phyloP scores from a whole-genome alignment of 441 rosid genomes.

The Jatropha podagrica region DNA sequence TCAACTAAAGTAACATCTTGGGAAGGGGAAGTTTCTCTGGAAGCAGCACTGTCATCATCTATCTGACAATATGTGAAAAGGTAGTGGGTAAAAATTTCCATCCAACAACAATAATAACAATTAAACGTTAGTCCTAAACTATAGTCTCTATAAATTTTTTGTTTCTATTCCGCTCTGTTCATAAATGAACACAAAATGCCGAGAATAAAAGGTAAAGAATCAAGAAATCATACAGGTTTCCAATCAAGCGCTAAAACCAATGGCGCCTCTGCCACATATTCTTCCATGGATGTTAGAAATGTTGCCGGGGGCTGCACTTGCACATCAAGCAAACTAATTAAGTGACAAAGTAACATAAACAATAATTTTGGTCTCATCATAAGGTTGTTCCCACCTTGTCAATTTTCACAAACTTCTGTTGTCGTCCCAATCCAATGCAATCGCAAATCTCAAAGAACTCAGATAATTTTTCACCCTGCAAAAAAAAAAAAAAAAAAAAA shows the following conservation, averaged over 20 bases:
- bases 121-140: no score
- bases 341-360: neutral
- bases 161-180: no score
- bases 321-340: conserved; percentile 9
- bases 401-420: conserved; percentile 37
- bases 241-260: conserved; percentile 14
- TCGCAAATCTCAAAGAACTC: conserved; percentile 50
- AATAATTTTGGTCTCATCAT: neutral
- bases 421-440: conserved; percentile 34
- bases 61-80: conserved; percentile 12
- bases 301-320: conserved; percentile 46
- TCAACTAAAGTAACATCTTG: neutral
- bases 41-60: conserved; percentile 12
- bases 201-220: neutral
- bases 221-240: conserved; percentile 23
- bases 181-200: no score
- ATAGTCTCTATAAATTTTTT: no score
- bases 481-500: neutral
- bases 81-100: neutral
- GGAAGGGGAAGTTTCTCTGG: conserved; percentile 2
- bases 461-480: conserved; percentile 44
- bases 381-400: conserved; percentile 30
- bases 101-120: no score
- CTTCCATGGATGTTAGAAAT: conserved; percentile 53
- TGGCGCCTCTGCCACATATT: conserved; percentile 42